phyloP scores from a whole-genome alignment of 1,139 yeast species.

The Diutina neorugosa region DNA sequence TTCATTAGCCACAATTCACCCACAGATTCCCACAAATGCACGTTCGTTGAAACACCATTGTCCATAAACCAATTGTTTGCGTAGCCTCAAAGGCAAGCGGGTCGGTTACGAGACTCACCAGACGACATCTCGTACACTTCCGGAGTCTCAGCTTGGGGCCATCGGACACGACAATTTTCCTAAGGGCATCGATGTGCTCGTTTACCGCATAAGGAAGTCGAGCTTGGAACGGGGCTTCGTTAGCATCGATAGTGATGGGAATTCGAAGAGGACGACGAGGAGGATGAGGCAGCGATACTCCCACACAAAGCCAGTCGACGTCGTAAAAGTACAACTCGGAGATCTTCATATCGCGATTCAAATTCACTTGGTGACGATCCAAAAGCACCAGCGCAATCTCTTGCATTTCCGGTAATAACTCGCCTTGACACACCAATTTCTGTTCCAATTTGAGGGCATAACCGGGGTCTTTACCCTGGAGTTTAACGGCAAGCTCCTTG shows the following conservation, averaged over 20 bases:
- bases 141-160: constrained; percentile 15
- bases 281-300: constrained; percentile 10
- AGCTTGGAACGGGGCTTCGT: constrained; percentile 5
- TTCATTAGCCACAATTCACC: constrained; percentile 24
- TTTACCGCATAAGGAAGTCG: constrained; percentile 14
- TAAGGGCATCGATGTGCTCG: constrained; percentile 30
- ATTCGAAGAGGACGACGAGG: neutral
- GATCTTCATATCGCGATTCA: constrained; percentile 29
- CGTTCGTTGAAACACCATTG: constrained; percentile 60
- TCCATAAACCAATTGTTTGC: constrained; percentile 43
- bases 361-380: constrained; percentile 20
- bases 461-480: constrained; percentile 17
- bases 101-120: constrained; percentile 41
- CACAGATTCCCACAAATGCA: constrained; percentile 79
- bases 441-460: constrained; percentile 44
- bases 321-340: constrained; percentile 54
- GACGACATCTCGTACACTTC: constrained; percentile 59
- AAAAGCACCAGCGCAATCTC: constrained; percentile 19
- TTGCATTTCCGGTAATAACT: constrained; percentile 34
- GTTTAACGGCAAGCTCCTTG: constrained; percentile 17
- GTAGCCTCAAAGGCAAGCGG: constrained; percentile 28
- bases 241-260: neutral
- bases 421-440: constrained; percentile 52
- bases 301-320: constrained; percentile 55
- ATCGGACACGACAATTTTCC: constrained; percentile 23